A percentile compares a stretch with the other conserved stretches of the same genome.
Conservation (phyloP, 257 asterid species). For the Scutellaria baicalensis region DNA sequence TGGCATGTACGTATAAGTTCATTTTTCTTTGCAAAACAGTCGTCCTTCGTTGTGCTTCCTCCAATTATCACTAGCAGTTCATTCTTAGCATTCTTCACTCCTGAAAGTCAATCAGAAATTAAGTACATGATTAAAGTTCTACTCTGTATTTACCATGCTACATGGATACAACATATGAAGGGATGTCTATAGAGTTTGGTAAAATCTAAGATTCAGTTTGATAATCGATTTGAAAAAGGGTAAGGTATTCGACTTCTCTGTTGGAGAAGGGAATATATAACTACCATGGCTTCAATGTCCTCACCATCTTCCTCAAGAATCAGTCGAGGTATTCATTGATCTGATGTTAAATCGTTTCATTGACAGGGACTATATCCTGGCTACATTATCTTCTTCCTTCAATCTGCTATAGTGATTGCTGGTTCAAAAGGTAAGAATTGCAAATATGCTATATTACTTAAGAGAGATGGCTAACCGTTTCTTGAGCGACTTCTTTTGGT, state of each 20-base stretch:
- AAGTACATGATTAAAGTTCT: background rate
- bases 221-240: background rate
- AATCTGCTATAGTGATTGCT: conserved; percentile 76
- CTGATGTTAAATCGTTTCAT: background rate
- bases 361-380: conserved; percentile 88
- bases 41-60: background rate
- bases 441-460: background rate
- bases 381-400: conserved; percentile 77
- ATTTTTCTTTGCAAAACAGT: background rate
- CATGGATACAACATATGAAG: background rate
- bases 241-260: background rate
- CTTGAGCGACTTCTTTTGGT: conserved; percentile 14
- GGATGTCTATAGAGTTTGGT: background rate
- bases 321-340: background rate
- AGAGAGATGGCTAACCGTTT: background rate
- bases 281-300: too few relatives aligned
- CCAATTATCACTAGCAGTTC: background rate
- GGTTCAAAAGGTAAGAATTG: conserved; percentile 76
- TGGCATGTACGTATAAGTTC: conserved; percentile 73
- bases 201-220: background rate
- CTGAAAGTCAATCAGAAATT: background rate
- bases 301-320: background rate
- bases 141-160: background rate
- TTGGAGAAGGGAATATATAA: too few relatives aligned
- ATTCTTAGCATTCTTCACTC: background rate